Evolutionary conservation across 23 red algal genomes (phyloP).

Genomic region (Gracilaria domingensis): DNA sequence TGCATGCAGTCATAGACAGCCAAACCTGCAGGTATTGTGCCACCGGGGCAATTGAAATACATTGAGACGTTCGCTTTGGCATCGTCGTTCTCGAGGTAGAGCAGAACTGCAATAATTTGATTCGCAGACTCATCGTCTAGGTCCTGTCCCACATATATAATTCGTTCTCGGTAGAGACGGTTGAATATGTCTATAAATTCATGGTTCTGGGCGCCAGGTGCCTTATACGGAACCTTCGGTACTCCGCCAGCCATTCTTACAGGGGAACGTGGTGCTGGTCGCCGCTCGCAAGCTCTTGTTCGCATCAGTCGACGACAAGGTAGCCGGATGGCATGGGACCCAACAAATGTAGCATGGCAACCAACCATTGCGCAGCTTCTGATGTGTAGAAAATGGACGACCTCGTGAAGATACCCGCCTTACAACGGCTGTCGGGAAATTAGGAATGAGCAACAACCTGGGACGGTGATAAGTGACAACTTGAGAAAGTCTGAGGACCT

Average conservation of each 20-base stretch:
- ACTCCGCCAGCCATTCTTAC: constrained; percentile 82
- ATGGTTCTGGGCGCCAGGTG: constrained; percentile 89
- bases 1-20: constrained; percentile 96
- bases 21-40: constrained; percentile 79
- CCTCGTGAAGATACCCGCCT: neutral
- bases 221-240: constrained; percentile 99
- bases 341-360: neutral
- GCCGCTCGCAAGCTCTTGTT: neutral
- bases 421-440: too few species aligned
- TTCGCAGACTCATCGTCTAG: constrained; percentile 98
- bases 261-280: neutral
- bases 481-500: too few species aligned
- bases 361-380: neutral
- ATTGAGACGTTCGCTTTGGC: constrained; percentile 80
- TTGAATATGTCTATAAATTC: constrained; percentile 99
- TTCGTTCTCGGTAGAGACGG: constrained; percentile 94
- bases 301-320: neutral
- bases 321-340: neutral
- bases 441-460: too few species aligned
- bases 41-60: constrained; percentile 96
- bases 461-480: too few species aligned
- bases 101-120: constrained; percentile 92
- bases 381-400: neutral
- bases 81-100: constrained; percentile 94
- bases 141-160: constrained; percentile 96